A percentile compares a stretch with the other conserved stretches of the same genome.
These are phyloP conservation scores for Cyberlindnera lachancei DNA, from an alignment of 805 yeast species.

Conservation along the genomic window DNA sequence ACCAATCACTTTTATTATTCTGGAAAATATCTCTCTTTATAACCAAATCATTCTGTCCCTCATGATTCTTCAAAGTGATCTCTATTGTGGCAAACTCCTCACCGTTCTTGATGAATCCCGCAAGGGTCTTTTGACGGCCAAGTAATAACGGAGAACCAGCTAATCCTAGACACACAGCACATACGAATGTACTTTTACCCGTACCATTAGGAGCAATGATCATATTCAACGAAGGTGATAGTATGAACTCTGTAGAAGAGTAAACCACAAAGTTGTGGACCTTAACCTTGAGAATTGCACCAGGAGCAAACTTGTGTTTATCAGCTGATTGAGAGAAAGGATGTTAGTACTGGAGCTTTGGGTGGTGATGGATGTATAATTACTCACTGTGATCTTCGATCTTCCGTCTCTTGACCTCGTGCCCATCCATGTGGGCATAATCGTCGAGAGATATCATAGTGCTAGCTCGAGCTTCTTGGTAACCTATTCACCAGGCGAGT, in stretches of 20 bases:
- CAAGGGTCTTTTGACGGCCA: slow-evolving; percentile 56
- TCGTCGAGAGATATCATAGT: slow-evolving; percentile 7
- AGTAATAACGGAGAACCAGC: slow-evolving; percentile 72
- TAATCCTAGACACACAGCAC: slow-evolving; percentile 85
- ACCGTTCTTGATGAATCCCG: slow-evolving; percentile 71
- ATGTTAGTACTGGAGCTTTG: neutral
- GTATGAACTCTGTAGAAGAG: slow-evolving; percentile 56
- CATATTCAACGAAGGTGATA: slow-evolving; percentile 82
- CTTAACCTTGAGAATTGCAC: slow-evolving; percentile 45
- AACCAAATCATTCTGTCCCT: slow-evolving; percentile 36
- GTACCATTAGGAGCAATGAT: slow-evolving; percentile 96
- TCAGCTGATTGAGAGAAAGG: neutral
- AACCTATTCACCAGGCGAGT: no score
- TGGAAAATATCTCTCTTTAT: slow-evolving; percentile 26
- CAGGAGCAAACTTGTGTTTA: slow-evolving; percentile 30
- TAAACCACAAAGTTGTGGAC: slow-evolving; percentile 67
- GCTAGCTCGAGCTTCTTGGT: no score
- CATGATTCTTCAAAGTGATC: slow-evolving; percentile 26
- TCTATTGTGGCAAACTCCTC: slow-evolving; percentile 28
- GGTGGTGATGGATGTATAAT: no score
- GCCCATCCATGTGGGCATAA: slow-evolving; percentile 5
- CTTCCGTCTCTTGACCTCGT: slow-evolving; percentile 5
- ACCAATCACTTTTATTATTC: slow-evolving; percentile 43
- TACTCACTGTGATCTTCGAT: slow-evolving; percentile 5
- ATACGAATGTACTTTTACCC: slow-evolving; percentile 88